Percentiles rank a stretch among this genome's conserved stretches.
These are phyloP conservation scores for Cyclotella atomus DNA, from an alignment of 108 stramenopile genomes.

Conservation along the genomic window DNA sequence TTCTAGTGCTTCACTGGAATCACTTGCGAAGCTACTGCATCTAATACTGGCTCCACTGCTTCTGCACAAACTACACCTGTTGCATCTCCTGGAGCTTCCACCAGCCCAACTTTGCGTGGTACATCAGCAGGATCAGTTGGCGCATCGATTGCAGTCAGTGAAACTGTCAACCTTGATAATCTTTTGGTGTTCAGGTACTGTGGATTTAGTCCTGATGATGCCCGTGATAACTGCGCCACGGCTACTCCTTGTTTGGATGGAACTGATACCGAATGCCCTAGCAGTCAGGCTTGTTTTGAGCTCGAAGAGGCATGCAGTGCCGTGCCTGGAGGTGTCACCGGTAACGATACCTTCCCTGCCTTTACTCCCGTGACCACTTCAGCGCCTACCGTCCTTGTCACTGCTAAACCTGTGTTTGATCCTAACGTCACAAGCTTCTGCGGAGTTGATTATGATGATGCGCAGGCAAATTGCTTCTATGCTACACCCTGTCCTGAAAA, in stretches of 20 bases:
- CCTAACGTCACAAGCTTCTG: conserved; percentile 17
- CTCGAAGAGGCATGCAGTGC: not conserved
- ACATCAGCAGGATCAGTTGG: not conserved
- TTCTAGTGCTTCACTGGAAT: conserved; percentile 26
- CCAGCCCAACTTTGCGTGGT: not conserved
- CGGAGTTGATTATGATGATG: conserved; percentile 17
- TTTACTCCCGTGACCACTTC: not conserved
- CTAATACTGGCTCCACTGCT: not conserved
- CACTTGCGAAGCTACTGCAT: not conserved
- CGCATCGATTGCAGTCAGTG: not conserved
- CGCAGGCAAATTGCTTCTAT: conserved; percentile 14
- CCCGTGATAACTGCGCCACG: conserved; percentile 12
- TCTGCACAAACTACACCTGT: conserved; percentile 1
- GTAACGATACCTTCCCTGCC: not conserved
- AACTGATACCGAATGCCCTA: conserved; percentile 2
- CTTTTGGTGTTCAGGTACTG: not conserved
- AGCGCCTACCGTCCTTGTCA: not conserved
- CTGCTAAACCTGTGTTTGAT: conserved; percentile 16
- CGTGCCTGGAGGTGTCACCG: not conserved
- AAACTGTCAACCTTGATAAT: not conserved
- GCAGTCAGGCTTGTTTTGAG: conserved; percentile 21
- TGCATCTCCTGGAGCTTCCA: conserved; percentile 3
- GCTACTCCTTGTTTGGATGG: conserved; percentile 22
- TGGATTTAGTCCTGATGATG: conserved; percentile 16
- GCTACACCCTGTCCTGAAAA: conserved; percentile 5